A percentile compares a stretch with the other conserved stretches of the same genome.
These are phyloP conservation scores for Syncephalis fuscata DNA, from an alignment of 371 early-diverging fungal species.

Conservation along the genomic window DNA sequence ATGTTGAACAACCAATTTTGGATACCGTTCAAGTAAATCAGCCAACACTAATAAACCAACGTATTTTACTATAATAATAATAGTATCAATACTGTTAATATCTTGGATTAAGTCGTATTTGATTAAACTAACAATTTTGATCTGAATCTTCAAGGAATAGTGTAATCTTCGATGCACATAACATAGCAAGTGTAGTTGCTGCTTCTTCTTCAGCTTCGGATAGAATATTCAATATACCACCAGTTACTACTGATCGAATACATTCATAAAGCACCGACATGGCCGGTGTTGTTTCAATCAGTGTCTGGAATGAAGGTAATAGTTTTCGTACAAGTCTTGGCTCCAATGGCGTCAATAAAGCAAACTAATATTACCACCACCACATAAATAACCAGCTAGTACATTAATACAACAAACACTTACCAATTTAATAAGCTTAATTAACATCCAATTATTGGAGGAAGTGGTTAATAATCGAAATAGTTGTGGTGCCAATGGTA, in stretches of 20 bases:
- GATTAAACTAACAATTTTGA: conserved; percentile 57
- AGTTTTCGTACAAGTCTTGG: conserved; percentile 86
- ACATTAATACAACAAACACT: conserved; percentile 1
- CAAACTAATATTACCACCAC: conserved; percentile 40
- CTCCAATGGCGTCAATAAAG: conserved; percentile 78
- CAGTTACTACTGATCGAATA: conserved; percentile 79
- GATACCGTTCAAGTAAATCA: conserved; percentile 60
- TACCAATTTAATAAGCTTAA: conserved; percentile 92
- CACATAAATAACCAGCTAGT: neutral
- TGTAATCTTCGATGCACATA: conserved; percentile 79
- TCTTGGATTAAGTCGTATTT: neutral
- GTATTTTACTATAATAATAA: conserved; percentile 54
- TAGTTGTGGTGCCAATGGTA: conserved; percentile 84
- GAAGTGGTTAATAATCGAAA: conserved; percentile 76
- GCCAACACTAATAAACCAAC: conserved; percentile 77
- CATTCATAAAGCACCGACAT: conserved; percentile 92
- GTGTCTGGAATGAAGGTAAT: conserved; percentile 57
- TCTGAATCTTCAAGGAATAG: conserved; percentile 75
- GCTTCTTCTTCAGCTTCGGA: conserved; percentile 34
- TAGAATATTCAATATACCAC: conserved; percentile 58
- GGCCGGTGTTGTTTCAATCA: conserved; percentile 78
- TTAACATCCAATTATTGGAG: conserved; percentile 93
- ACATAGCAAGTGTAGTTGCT: conserved; percentile 36
- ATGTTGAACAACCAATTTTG: conserved; percentile 68
- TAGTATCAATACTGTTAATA: conserved; percentile 2